Percentiles rank a stretch among this genome's conserved stretches.
phyloP scores from a whole-genome alignment of 192 early-diverging fungal genomes.

The Backusella westeae region DNA sequence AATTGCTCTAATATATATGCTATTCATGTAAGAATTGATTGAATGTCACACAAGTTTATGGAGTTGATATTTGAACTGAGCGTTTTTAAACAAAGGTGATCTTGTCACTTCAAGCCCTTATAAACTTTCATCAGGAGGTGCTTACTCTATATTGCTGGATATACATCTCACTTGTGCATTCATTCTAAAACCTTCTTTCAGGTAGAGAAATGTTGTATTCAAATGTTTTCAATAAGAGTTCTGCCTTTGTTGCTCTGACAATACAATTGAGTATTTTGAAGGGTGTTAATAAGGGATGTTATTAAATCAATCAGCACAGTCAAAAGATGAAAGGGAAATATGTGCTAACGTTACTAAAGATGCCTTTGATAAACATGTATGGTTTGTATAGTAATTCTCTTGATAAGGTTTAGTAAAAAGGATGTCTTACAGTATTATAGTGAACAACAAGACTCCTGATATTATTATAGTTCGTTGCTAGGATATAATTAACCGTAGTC shows the following conservation, averaged over 20 bases:
- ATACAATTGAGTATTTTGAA: not conserved
- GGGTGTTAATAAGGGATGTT: not conserved
- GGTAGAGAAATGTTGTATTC: not conserved
- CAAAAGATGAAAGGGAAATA: slow-evolving; percentile 4
- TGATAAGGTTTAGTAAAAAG: not conserved
- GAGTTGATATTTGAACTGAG: too few species aligned
- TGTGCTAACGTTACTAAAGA: not conserved
- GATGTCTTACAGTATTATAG: too few species aligned
- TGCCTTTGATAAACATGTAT: not conserved
- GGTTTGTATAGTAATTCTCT: not conserved
- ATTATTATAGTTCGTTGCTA: not conserved
- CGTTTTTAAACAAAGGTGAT: too few species aligned
- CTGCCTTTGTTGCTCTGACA: not conserved
- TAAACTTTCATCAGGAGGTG: too few species aligned
- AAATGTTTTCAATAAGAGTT: not conserved
- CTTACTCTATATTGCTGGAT: too few species aligned
- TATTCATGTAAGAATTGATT: too few species aligned
- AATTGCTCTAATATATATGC: too few species aligned
- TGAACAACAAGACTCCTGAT: not conserved
- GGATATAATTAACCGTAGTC: not conserved
- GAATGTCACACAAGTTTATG: too few species aligned
- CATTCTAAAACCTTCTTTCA: too few species aligned
- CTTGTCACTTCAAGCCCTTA: too few species aligned
- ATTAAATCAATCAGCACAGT: not conserved
- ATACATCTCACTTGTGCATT: too few species aligned